These are phyloP conservation scores for Clathrospora elynae DNA, from an alignment of 2,329 filamentous ascomycete genomes.

Conservation along the genomic window DNA sequence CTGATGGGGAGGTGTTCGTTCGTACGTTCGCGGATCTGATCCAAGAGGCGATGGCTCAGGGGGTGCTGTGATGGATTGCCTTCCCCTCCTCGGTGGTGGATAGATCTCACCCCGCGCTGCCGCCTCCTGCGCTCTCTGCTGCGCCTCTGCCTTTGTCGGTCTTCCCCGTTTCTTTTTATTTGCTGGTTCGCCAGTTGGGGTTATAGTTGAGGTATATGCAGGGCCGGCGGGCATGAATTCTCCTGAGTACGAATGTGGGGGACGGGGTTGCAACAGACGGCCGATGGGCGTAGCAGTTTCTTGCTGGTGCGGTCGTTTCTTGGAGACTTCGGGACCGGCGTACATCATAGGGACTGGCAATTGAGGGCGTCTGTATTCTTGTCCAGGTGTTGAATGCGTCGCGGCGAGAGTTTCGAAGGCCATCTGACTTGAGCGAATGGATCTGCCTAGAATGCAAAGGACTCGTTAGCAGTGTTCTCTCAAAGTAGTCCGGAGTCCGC, in stretches of 20 bases:
- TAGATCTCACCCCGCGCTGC: conserved; percentile 48
- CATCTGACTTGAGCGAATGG: conserved; percentile 45
- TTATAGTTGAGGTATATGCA: conserved; percentile 36
- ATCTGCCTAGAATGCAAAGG: conserved; percentile 37
- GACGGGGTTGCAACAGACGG: conserved; percentile 54
- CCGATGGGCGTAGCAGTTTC: conserved; percentile 43
- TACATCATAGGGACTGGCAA: conserved; percentile 41
- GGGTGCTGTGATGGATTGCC: conserved; percentile 37
- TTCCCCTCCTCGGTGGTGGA: conserved; percentile 44
- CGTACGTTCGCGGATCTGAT: conserved; percentile 32
- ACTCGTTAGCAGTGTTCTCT: conserved; percentile 23
- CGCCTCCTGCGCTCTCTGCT: conserved; percentile 51
- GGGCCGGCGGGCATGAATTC: conserved; percentile 39
- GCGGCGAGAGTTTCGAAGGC: conserved; percentile 41
- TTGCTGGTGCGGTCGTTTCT: conserved; percentile 45
- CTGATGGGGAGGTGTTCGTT: conserved; percentile 38
- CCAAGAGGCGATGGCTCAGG: conserved; percentile 31
- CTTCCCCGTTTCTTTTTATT: conserved; percentile 56
- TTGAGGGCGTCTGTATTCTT: conserved; percentile 39
- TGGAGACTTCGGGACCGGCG: conserved; percentile 39
- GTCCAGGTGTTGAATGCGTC: conserved; percentile 22
- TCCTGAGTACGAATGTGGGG: conserved; percentile 43
- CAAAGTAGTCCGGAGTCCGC: no score
- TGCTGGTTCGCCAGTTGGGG: conserved; percentile 42
- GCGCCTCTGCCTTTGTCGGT: conserved; percentile 55